These are phyloP conservation scores for Coffea eugenioides DNA, from an alignment of 257 asterid species.

Conservation along the genomic window DNA sequence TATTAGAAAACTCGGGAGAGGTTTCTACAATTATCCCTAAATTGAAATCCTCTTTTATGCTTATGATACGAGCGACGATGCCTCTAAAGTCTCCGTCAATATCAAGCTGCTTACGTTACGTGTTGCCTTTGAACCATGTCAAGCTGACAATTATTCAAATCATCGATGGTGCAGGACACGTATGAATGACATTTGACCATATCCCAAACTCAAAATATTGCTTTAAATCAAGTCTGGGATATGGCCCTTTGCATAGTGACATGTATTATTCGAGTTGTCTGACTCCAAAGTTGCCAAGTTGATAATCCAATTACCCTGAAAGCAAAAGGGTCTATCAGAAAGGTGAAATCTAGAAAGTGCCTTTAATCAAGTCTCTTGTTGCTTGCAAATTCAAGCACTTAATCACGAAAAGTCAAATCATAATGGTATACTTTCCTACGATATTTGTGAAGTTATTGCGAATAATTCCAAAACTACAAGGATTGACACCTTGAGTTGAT, in stretches of 20 bases:
- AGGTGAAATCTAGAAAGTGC: too few relatives aligned
- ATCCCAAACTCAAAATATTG: background rate
- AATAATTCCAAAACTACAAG: background rate
- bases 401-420: background rate
- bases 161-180: background rate
- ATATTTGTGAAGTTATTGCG: background rate
- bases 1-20: too few relatives aligned
- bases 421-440: background rate
- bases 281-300: too few relatives aligned
- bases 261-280: too few relatives aligned
- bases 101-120: background rate
- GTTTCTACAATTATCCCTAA: too few relatives aligned
- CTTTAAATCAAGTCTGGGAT: too few relatives aligned
- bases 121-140: background rate
- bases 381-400: background rate
- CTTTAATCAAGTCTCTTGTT: background rate
- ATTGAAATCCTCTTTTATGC: too few relatives aligned
- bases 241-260: too few relatives aligned
- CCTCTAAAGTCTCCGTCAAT: background rate
- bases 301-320: background rate
- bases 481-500: background rate
- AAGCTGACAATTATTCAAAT: background rate
- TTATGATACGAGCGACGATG: too few relatives aligned
- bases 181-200: background rate
- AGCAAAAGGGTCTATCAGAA: background rate